These are phyloP conservation scores for Rosa persica DNA, from an alignment of 306 rosid genomes.

Conservation along the genomic window DNA sequence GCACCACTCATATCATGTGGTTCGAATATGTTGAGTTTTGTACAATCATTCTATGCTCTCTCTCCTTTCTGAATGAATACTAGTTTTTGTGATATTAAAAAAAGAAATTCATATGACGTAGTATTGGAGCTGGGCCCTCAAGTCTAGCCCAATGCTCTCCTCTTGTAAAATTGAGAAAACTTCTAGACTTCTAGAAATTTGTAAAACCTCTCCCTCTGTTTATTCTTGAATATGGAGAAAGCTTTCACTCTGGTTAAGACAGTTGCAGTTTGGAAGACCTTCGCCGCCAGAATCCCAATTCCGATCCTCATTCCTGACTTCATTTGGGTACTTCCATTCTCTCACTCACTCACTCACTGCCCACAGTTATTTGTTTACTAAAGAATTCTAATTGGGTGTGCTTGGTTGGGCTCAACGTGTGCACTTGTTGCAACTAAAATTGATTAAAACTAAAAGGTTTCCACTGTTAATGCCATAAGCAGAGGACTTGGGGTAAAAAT, in stretches of 20 bases:
- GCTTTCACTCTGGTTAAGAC: slow-evolving; percentile 73
- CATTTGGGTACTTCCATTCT: not conserved
- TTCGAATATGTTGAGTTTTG: too few relatives aligned
- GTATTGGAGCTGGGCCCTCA: too few relatives aligned
- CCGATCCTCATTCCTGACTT: slow-evolving; percentile 44
- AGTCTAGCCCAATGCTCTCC: not conserved
- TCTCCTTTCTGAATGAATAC: too few relatives aligned
- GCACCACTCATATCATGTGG: too few relatives aligned
- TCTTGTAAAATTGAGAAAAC: too few relatives aligned
- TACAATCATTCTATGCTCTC: too few relatives aligned
- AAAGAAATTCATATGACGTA: too few relatives aligned
- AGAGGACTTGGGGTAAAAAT: not conserved
- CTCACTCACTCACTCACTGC: not conserved
- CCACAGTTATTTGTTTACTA: not conserved
- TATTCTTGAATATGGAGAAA: slow-evolving; percentile 55
- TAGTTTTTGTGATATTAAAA: too few relatives aligned
- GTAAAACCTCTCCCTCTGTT: not conserved
- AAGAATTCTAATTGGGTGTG: not conserved
- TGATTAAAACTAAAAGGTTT: not conserved
- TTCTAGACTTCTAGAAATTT: too few relatives aligned
- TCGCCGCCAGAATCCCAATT: slow-evolving; percentile 46
- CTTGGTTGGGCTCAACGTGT: not conserved
- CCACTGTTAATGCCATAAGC: not conserved
- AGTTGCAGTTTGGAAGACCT: slow-evolving; percentile 74
- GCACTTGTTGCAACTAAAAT: not conserved